These are phyloP conservation scores for Smittium culicis DNA, from an alignment of 371 early-diverging fungal species.

Conservation along the genomic window DNA sequence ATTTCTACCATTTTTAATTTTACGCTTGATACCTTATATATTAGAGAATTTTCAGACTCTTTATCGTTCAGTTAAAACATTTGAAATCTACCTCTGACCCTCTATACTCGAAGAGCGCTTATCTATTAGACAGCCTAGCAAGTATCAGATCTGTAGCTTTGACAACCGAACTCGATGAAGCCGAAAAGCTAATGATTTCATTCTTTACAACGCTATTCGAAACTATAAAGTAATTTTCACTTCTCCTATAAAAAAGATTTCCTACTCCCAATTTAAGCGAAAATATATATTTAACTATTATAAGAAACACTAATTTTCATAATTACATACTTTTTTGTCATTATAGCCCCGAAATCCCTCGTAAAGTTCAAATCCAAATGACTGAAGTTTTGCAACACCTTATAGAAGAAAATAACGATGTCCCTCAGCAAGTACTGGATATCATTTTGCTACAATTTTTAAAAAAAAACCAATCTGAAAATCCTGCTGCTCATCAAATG, in stretches of 20 bases:
- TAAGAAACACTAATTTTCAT: background rate
- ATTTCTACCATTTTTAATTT: background rate
- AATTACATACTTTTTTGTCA: background rate
- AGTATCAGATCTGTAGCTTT: constrained; percentile 69
- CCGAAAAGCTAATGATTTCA: constrained; percentile 47
- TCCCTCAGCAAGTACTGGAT: constrained; percentile 66
- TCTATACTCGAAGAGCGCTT: constrained; percentile 55
- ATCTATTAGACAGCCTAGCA: constrained; percentile 73
- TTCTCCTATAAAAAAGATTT: constrained; percentile 7
- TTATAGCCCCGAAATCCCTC: constrained; percentile 46
- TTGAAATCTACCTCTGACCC: constrained; percentile 41
- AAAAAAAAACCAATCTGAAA: constrained; percentile 48
- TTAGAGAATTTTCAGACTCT: constrained; percentile 58
- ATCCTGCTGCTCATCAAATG: constrained; percentile 56
- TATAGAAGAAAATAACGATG: constrained; percentile 51
- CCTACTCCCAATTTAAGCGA: background rate
- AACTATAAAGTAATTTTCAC: constrained; percentile 33
- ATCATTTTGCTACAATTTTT: constrained; percentile 62
- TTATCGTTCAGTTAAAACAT: constrained; percentile 52
- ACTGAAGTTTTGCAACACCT: constrained; percentile 70
- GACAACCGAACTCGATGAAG: constrained; percentile 49
- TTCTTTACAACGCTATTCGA: constrained; percentile 51
- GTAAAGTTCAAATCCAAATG: constrained; percentile 62
- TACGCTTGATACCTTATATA: background rate
- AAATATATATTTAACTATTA: background rate